Evolutionary conservation across 1,284 basidiomycete species (phyloP).

Genomic region (Cryptococcus hybrid): DNA sequence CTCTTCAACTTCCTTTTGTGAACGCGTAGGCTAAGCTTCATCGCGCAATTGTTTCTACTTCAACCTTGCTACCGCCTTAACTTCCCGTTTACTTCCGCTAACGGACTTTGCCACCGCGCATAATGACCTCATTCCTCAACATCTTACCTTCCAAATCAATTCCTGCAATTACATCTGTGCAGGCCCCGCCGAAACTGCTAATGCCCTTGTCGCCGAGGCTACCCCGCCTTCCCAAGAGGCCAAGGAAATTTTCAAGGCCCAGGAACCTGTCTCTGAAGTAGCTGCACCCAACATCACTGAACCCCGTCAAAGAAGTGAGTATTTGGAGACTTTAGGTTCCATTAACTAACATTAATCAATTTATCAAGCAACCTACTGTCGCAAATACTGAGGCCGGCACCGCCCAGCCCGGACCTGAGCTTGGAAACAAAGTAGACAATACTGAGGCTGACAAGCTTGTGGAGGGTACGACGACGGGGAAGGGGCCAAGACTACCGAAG

Average conservation of each 20-base stretch:
- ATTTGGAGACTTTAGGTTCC: neutral
- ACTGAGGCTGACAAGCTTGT: constrained; percentile 22
- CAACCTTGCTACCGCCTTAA: constrained; percentile 7
- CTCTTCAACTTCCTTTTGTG: no score
- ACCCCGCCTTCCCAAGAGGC: constrained; percentile 26
- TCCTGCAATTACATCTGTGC: neutral
- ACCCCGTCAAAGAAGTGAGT: constrained; percentile 25
- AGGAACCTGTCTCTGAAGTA: constrained; percentile 15
- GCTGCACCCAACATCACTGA: constrained; percentile 20
- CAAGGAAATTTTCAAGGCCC: constrained; percentile 18
- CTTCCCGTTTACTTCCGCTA: constrained; percentile 4
- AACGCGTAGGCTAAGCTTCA: no score
- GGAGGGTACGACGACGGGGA: neutral
- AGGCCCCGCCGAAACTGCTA: constrained; percentile 7
- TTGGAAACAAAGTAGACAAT: constrained; percentile 32
- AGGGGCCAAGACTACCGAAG: constrained; percentile 14
- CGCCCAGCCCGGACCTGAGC: constrained; percentile 29
- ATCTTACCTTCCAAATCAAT: constrained; percentile 2
- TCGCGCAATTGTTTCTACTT: neutral
- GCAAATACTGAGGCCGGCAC: constrained; percentile 37
- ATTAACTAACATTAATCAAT: constrained; percentile 7
- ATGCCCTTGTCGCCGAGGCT: constrained; percentile 13
- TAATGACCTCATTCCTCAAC: constrained; percentile 10
- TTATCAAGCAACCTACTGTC: constrained; percentile 30
- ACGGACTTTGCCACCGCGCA: neutral